Base-by-base conservation (phyloP, 1,139 yeast species). In the Citeromyces hawaiiensis region DNA sequence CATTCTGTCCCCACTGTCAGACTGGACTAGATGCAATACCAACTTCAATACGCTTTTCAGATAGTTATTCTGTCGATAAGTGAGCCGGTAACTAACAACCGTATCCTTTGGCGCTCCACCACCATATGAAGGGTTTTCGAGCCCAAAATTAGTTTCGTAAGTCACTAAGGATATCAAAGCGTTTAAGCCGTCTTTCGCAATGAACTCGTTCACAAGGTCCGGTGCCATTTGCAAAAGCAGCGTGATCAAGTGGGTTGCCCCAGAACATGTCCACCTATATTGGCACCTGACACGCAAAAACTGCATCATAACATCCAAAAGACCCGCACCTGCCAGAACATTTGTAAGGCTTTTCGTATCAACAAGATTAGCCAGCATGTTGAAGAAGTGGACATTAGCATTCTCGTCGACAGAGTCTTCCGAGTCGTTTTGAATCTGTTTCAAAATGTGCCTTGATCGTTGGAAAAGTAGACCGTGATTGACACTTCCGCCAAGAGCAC, bases 401-500 rank as follows among this genome's bases (percentile, higher is more conserved):
- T 17, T 18, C 29, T 35, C 37, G 9, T 35, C 38, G n/a, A 32
- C 18, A 14, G 39, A 31, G 10, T 18, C 17, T 10, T 37, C 39
- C 14, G 31, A 23, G 27, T 18, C 25, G 11, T 29, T 29, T 15
- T 35, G 63, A 61, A 3, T 54, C 50, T 36, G 59, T 44, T 72
- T 70, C 42, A 74, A 64, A 19, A 85, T 71, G 39, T 66, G 66
- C 45, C 93, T 70, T 34, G 88, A 58, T 37, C 80, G 70, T 50
- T 83, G 88, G 61, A 81, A 83, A 36, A 88, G 54, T 6, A 77
- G 60, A 0, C 97, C 97, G 56, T 88, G 96, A 43, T 78, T 77
- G 31, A 88, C 87, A 52, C 86, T 86, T 4, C 93, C 96, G n/a
- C 93, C 86, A 48, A 87, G 60, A n/a, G 86, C 76, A 44, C 86